Evolutionary conservation across 2,329 filamentous ascomycete species (phyloP), one percentile per base, ranked within the genome.

Genomic region (Apiospora saccharicola): DNA sequence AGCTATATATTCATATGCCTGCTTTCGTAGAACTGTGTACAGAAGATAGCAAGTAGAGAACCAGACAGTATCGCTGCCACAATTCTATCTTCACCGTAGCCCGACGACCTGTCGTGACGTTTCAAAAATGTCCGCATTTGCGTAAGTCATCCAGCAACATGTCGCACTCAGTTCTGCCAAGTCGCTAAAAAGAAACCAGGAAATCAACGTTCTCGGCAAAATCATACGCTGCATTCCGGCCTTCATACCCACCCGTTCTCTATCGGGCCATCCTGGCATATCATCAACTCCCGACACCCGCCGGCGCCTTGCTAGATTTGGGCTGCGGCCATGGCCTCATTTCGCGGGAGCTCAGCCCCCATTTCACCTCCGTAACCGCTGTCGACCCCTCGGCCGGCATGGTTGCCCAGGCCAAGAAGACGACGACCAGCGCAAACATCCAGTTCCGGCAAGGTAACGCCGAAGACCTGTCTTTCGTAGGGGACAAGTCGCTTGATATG

Each of bases 311-410:
- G 26, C 78, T 92, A 12, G 91, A 92, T 77, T 82, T 92, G n/a
- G 90, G 91, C 68, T 90, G 88, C 75, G 90, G 90, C 3, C 90
- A 90, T 73, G 90, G 90, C 30, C 82, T 89, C 69, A 85, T 90
- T 30, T 83, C 89, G 8, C 86, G 88, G 10, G 84, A 84, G 37
- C 81, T 93, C 43, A 84, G 86, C 68, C 81, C 84, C n/a, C 80
- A 83, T 74, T 92, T 92, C 79, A 79, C 78, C 7, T 81, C 79
- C 26, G 83, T 88, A 30, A 77, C 89, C 37, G 90, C 85, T 43
- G 85, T 88, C 68, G 90, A 92, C 78, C 89, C 88, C 1, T 90
- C 89, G 22, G 75, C 83, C 0, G 85, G 84, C 73, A 92, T 92
- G 90, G 82, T 90, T 30, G 78, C 82, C 67, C 86, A 90, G 77